Percentiles rank a stretch among this genome's conserved stretches.
phyloP scores from a whole-genome alignment of 2,329 filamentous ascomycete genomes.

The Zymoseptoria passerinii region DNA sequence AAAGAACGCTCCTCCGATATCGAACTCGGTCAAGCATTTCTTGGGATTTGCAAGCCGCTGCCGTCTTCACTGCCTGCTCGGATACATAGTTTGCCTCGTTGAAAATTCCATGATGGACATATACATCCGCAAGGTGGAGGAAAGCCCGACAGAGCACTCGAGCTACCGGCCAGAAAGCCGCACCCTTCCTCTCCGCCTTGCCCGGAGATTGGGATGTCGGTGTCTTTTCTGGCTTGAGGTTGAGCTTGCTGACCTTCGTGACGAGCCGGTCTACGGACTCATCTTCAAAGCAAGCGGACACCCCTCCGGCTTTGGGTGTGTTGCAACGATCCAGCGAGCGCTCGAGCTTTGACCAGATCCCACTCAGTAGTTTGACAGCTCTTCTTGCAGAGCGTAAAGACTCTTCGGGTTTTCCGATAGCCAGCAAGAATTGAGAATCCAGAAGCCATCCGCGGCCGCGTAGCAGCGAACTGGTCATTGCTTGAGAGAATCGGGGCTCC shows the following conservation, averaged over 20 bases:
- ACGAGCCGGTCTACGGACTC: slow-evolving; percentile 12
- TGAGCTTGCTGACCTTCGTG: slow-evolving; percentile 27
- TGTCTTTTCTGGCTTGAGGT: slow-evolving; percentile 30
- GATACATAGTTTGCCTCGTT: slow-evolving; percentile 83
- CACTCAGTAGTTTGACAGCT: slow-evolving; percentile 21
- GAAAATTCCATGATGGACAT: slow-evolving; percentile 76
- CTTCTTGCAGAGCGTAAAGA: slow-evolving; percentile 24
- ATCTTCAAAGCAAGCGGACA: background rate
- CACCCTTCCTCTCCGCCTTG: slow-evolving; percentile 42
- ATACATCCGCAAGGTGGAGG: slow-evolving; percentile 66
- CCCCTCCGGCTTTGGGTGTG: slow-evolving; percentile 16
- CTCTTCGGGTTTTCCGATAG: slow-evolving; percentile 10
- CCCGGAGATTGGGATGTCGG: background rate
- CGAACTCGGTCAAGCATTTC: slow-evolving; percentile 11
- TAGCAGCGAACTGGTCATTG: slow-evolving; percentile 16
- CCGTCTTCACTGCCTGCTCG: slow-evolving; percentile 73
- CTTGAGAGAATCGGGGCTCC: slow-evolving; percentile 13
- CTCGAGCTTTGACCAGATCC: slow-evolving; percentile 22
- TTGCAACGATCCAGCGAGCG: slow-evolving; percentile 1
- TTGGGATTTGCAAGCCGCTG: slow-evolving; percentile 34
- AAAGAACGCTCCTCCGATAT: slow-evolving; percentile 18
- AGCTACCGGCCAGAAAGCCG: slow-evolving; percentile 73
- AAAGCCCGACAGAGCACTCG: slow-evolving; percentile 64
- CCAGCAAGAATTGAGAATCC: slow-evolving; percentile 18
- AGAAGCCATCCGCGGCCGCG: slow-evolving; percentile 25